These are phyloP conservation scores for Zygosaccharomyces gambellarensis DNA, from an alignment of 805 yeast genomes.

Conservation along the genomic window DNA sequence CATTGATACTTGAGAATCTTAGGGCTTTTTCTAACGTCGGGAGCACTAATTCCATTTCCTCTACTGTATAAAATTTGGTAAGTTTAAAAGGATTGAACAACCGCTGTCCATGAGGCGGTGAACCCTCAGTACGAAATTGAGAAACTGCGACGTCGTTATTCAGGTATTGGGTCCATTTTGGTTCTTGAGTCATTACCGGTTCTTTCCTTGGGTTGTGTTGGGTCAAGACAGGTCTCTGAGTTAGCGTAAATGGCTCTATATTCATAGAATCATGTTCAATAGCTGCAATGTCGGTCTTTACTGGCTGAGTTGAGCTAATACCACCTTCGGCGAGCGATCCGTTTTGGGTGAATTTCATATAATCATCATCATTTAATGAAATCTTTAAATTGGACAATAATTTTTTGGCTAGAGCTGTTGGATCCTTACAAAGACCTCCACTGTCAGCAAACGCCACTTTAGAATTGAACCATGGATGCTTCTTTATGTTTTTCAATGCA, in stretches of 20 bases:
- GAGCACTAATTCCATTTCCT: conserved; percentile 27
- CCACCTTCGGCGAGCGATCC: conserved; percentile 5
- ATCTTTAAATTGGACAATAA: conserved; percentile 50
- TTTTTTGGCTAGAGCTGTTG: conserved; percentile 46
- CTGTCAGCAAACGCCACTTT: conserved; percentile 41
- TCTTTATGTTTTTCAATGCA: conserved; percentile 38
- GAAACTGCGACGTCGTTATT: conserved; percentile 27
- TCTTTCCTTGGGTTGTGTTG: conserved; percentile 11
- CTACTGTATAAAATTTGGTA: conserved; percentile 31
- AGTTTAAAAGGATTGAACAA: conserved; percentile 25
- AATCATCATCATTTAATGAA: conserved; percentile 48
- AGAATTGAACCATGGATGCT: conserved; percentile 53
- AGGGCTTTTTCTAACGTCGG: conserved; percentile 32
- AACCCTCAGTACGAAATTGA: conserved; percentile 19
- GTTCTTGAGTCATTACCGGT: conserved; percentile 17
- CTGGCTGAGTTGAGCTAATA: conserved; percentile 44
- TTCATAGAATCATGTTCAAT: conserved; percentile 27
- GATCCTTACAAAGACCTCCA: conserved; percentile 51
- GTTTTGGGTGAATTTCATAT: conserved; percentile 25
- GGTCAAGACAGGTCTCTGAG: conserved; percentile 22
- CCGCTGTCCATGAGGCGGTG: neutral
- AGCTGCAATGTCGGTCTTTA: conserved; percentile 37
- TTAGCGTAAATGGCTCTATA: conserved; percentile 13
- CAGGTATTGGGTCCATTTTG: conserved; percentile 23
- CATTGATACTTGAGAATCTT: conserved; percentile 20